Base-by-base conservation (phyloP, 495 filamentous ascomycete species). In the Xylaria cubensis region DNA sequence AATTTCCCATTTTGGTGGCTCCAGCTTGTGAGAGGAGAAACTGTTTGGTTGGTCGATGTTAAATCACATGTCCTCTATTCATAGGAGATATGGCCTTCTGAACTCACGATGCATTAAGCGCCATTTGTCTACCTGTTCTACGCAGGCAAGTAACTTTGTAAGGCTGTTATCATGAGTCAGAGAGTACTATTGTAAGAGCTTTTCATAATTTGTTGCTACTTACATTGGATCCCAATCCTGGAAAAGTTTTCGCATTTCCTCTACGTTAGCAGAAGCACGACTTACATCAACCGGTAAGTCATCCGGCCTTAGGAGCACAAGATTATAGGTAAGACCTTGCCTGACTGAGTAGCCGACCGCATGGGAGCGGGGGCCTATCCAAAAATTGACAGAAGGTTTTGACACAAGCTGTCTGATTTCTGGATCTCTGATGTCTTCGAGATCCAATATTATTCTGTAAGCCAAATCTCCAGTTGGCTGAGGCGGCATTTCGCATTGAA, bases 361-460 rank as follows among this genome's bases (percentile, higher is more conserved):
- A 71, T 91, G 90, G 7, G 80, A 81, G 12, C 77, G 69, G 2
- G 89, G 88, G 0, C 92, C 92, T 36, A 92, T 76, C 92, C 92
- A 94, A 74, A 92, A 91, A 71, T 92, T 86, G 17, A 93, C 90
- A 19, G 86, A 85, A 0, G 90, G 86, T 24, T 88, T 80, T 8
- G 76, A 64, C 0, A 90, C 83, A 2, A 90, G 76, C 21, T 84
- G 82, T 0, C 79, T 80, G 15, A 85, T 80, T 56, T 85, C 83
- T 41, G 82, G 79, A 26, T 84, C 83, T 29, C 78, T 77, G 59
- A 90, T 80, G 59, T 90, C 81, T 24, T 83, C 78, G 6, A 80
- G 79, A 12, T 84, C 81, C 39, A 91, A 80, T 19, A 88, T 80
- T 67, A 90, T 87, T 2, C 90, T 84, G 73, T 90, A 91, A 10